Base-by-base conservation (phyloP, 2,329 filamentous ascomycete genomes). In the Sclerotinia nivalis region DNA sequence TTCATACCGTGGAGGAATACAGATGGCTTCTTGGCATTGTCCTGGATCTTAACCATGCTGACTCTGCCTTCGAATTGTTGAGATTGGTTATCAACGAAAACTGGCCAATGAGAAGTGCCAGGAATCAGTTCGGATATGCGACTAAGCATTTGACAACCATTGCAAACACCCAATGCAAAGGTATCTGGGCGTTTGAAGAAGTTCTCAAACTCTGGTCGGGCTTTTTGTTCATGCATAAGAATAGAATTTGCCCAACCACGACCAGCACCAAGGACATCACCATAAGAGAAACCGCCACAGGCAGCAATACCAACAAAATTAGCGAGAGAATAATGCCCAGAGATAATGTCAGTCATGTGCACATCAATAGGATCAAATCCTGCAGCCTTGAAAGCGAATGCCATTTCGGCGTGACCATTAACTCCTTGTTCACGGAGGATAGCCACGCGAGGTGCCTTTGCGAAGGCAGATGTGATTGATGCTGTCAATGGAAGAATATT, bases 221-320 rank as follows among this genome's bases (percentile, higher is more conserved):
- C 86, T 55, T 90, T 90, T 70, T 90, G 83, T 34, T 86, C 87
- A 81, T 98, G 93, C 80, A 96, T 87, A 25, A 98, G 86, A 52
- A 98, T 93, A 2, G 92, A 95, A 81, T 96, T 94, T 6, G 96
- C 93, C 96, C 96, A 99, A 56, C 96, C 96, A 77, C 95, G 91
- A 67, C 96, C 96, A n/a, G 96, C 96, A 71, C 95, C 96, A 0
- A 98, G 87, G 50, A 95, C 92, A 73, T 85, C 83, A 72, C 93
- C 93, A 79, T 97, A 98, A 22, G 93, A 97, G 87, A 99, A 98
- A 64, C 96, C 96, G 78, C 96, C 96, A 74, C 94, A 97, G n/a
- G 93, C 93, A 49, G 95, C 96, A 60, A 98, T 86, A 74, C 96
- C 96, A 45, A 90, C 89, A 80, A 97, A 97, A 73, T 89, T 90